Conservation (phyloP, 352 stramenopile species). For the Globisporangium barbulae region DNA sequence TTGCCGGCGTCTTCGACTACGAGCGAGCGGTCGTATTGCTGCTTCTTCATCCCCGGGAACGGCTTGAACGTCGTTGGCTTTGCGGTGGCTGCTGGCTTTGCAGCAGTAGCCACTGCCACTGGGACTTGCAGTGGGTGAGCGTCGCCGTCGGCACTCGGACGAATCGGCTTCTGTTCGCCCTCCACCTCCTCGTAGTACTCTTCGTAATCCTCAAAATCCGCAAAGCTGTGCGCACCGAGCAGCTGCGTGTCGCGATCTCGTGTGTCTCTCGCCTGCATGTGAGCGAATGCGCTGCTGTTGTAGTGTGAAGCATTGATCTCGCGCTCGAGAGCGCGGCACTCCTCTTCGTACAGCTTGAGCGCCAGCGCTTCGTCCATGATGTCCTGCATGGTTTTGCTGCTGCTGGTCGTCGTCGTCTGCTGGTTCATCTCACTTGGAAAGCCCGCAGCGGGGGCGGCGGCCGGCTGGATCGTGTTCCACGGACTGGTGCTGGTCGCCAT, state of each 20-base stretch:
- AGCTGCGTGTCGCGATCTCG: constrained; percentile 32
- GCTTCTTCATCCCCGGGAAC: constrained; percentile 27
- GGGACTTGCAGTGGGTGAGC: constrained; percentile 5
- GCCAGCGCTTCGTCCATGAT: constrained; percentile 74
- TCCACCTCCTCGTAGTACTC: constrained; percentile 13
- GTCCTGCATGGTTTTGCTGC: constrained; percentile 42
- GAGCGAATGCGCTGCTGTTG: constrained; percentile 29
- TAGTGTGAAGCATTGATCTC: constrained; percentile 37
- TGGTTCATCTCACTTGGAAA: neutral
- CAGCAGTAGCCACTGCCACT: neutral
- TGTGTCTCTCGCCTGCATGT: constrained; percentile 21
- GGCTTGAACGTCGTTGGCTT: constrained; percentile 15
- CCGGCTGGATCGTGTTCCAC: constrained; percentile 5
- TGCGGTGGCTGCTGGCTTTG: neutral
- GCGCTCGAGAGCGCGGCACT: constrained; percentile 35
- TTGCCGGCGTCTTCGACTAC: constrained; percentile 26
- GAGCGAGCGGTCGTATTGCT: constrained; percentile 30
- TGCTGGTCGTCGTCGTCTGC: neutral
- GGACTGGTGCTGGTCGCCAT: constrained; percentile 15
- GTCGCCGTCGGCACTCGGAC: neutral
- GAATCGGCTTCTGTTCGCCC: neutral
- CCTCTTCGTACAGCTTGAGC: constrained; percentile 58
- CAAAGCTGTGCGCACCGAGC: constrained; percentile 41
- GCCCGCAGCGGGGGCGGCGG: neutral
- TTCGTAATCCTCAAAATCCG: constrained; percentile 16